phyloP scores from a whole-genome alignment of 2,329 filamentous ascomycete genomes.

The Aureobasidium sp. region DNA sequence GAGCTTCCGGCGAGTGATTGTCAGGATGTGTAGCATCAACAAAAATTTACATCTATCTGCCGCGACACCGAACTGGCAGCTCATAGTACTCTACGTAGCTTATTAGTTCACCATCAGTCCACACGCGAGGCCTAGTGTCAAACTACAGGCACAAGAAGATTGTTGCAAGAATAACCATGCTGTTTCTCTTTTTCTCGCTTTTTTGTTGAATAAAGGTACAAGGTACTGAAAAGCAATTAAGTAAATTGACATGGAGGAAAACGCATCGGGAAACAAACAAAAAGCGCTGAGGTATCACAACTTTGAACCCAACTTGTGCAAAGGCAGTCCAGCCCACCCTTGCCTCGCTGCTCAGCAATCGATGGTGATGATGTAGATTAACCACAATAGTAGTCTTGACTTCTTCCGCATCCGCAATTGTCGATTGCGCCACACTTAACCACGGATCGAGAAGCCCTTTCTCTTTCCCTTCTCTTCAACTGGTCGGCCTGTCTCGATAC shows the following conservation, averaged over 20 bases:
- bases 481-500: slow-evolving; percentile 89
- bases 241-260: slow-evolving; percentile 14
- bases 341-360: slow-evolving; percentile 13
- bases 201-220: slow-evolving; percentile 6
- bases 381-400: slow-evolving; percentile 18
- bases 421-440: slow-evolving; percentile 17
- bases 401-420: slow-evolving; percentile 6
- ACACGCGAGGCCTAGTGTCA: neutral
- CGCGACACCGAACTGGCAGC: neutral
- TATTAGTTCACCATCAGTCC: neutral
- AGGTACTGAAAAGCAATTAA: slow-evolving; percentile 8
- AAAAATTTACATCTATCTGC: neutral
- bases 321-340: slow-evolving; percentile 11
- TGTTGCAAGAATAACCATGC: slow-evolving; percentile 10
- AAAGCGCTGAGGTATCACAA: slow-evolving; percentile 26
- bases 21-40: neutral
- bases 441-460: slow-evolving; percentile 96
- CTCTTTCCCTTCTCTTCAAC: slow-evolving; percentile 97
- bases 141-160: neutral
- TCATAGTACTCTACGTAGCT: neutral
- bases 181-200: slow-evolving; percentile 7
- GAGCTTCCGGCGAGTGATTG: neutral
- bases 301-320: slow-evolving; percentile 15
- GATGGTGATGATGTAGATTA: slow-evolving; percentile 21
- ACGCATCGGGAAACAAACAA: slow-evolving; percentile 12